Evolutionary conservation across 805 yeast species (phyloP).

Genomic region (Ogataea minuta): DNA sequence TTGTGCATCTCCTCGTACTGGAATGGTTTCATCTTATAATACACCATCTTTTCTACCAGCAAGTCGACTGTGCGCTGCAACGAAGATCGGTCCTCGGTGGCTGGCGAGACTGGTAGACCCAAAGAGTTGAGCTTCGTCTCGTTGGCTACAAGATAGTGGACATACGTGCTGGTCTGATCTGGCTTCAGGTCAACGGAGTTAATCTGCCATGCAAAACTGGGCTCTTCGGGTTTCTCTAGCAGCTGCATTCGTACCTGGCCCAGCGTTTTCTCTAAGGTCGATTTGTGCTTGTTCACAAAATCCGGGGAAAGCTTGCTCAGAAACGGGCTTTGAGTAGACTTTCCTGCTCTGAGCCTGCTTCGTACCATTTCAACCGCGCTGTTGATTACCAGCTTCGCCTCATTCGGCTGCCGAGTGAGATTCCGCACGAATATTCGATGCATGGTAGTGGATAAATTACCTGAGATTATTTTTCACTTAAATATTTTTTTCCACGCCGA

Average conservation of each 20-base stretch:
- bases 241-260: constrained; percentile 9
- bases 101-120: constrained; percentile 12
- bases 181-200: constrained; percentile 10
- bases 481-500: constrained; percentile 4
- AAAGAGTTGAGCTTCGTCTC: constrained; percentile 8
- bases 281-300: constrained; percentile 7
- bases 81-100: constrained; percentile 4
- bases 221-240: constrained; percentile 2
- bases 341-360: not conserved
- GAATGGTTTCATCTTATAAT: constrained; percentile 31
- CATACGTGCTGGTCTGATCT: constrained; percentile 9
- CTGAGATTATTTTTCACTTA: not conserved
- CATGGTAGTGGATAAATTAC: not conserved
- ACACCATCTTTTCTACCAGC: constrained; percentile 30
- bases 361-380: not conserved
- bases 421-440: constrained; percentile 3
- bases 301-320: constrained; percentile 13
- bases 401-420: not conserved
- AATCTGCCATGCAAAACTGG: not conserved
- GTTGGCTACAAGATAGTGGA: constrained; percentile 14
- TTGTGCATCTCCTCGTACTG: constrained; percentile 27
- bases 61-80: constrained; percentile 21
- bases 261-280: constrained; percentile 8
- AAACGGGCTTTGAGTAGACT: constrained; percentile 8
- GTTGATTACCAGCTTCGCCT: not conserved